Evolutionary conservation across 805 yeast genomes (phyloP).

Genomic region (Myxozyma mucilagina): DNA sequence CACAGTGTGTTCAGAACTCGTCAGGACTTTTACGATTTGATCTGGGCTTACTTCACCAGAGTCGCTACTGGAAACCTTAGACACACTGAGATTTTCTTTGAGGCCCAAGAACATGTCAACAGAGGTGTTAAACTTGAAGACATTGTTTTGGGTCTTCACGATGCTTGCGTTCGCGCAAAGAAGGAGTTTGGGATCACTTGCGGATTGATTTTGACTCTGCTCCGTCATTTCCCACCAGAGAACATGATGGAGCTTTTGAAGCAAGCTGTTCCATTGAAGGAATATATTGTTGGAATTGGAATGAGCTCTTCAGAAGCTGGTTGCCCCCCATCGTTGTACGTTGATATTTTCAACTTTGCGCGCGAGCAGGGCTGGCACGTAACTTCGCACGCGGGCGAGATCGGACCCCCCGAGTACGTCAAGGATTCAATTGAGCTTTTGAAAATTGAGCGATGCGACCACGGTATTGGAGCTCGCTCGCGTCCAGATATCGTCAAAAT

Average conservation of each 20-base stretch:
- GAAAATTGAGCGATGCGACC: constrained; percentile 72
- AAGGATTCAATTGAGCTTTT: constrained; percentile 57
- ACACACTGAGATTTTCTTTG: constrained; percentile 31
- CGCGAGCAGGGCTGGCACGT: constrained; percentile 55
- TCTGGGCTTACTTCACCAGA: constrained; percentile 64
- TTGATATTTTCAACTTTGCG: constrained; percentile 59
- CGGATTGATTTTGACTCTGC: constrained; percentile 76
- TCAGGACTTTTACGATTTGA: constrained; percentile 73
- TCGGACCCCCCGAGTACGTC: constrained; percentile 75
- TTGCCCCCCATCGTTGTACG: constrained; percentile 70
- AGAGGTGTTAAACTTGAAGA: constrained; percentile 32
- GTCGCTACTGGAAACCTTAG: constrained; percentile 31
- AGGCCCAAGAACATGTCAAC: constrained; percentile 32
- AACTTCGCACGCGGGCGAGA: constrained; percentile 91
- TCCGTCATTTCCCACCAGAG: constrained; percentile 69
- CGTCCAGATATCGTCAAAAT: constrained; percentile 55
- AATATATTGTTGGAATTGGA: constrained; percentile 73
- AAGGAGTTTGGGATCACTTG: constrained; percentile 61
- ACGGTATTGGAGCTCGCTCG: constrained; percentile 68
- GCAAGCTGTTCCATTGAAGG: constrained; percentile 44
- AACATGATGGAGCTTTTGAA: constrained; percentile 61
- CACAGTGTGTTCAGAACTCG: constrained; percentile 70
- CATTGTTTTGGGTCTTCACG: constrained; percentile 45
- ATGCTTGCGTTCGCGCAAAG: constrained; percentile 66
- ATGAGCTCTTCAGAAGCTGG: constrained; percentile 77